Base-by-base conservation (phyloP, 768 basidiomycete species). In the Amanita fuliginea region DNA sequence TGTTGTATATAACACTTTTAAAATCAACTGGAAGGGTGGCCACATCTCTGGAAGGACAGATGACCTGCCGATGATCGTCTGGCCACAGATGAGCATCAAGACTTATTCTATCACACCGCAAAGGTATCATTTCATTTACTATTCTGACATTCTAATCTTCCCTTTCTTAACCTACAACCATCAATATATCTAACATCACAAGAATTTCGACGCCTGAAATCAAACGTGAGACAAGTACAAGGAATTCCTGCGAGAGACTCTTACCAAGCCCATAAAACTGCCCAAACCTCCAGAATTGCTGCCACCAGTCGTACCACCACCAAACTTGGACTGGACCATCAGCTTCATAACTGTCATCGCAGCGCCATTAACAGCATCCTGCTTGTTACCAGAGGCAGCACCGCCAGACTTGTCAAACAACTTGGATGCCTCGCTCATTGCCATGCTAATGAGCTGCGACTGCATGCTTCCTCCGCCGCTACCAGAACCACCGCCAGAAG, bases 331-430 rank as follows among this genome's bases (percentile, higher is more conserved):
- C 59, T 86, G 80, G 4, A 88, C 78, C 39, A 91, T 59, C 35
- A 92, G 68, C 67, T 93, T 91, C 77, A 89, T 81, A 51, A 87
- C 78, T 0, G 84, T 91, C 79, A 83, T 81, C 3, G 83, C 88
- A 40, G 91, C 91, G 10, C 84, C 76, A 51, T 86, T 88, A 59
- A 94, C 80, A 7, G 81, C 82, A 57, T 91, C 87, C 58, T 94
- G 90, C 67, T 87, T 88, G 60, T 74, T 74, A 8, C 83, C 81
- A 9, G 76, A 73, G 3, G 78, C 68, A 3, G 77, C 73, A 6
- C 80, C 79, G 16, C 83, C 84, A 21, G 76, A 72, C 54, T 74
- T 66, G 57, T 89, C 86, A 56, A 92, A 86, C 43, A 89, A 65
- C 60, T 87, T 84, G 13, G 75, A 68, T 0, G 81, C 85, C 56